Evolutionary conservation across 768 basidiomycete genomes (phyloP).

Genomic region (Boletus bicolor): DNA sequence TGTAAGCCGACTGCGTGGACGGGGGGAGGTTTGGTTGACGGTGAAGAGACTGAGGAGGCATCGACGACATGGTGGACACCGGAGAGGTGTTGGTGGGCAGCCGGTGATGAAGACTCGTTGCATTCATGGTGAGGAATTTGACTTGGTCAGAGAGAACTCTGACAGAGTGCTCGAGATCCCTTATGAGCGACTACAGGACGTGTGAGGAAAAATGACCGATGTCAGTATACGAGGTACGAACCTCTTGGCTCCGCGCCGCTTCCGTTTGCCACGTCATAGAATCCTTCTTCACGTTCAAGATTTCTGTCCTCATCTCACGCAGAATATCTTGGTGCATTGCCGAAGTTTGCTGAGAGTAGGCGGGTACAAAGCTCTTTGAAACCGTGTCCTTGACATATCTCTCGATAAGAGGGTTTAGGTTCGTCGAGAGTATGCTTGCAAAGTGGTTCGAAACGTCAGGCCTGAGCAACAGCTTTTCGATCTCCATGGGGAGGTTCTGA

Average conservation of each 20-base stretch:
- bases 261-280: conserved; percentile 80
- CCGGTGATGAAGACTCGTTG: conserved; percentile 37
- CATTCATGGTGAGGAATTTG: conserved; percentile 69
- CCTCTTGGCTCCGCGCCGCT: conserved; percentile 75
- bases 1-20: conserved; percentile 35
- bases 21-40: conserved; percentile 35
- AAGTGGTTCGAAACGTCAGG: conserved; percentile 77
- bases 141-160: conserved; percentile 76
- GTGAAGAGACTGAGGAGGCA: conserved; percentile 32
- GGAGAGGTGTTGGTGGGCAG: conserved; percentile 33
- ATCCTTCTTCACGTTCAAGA: conserved; percentile 76
- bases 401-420: conserved; percentile 73
- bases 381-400: conserved; percentile 80
- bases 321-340: conserved; percentile 78
- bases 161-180: conserved; percentile 79
- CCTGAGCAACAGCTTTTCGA: conserved; percentile 73
- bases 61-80: conserved; percentile 36
- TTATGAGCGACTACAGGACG: conserved; percentile 56
- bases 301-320: conserved; percentile 70
- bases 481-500: conserved; percentile 73
- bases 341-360: conserved; percentile 71
- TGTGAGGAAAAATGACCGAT: conserved; percentile 3
- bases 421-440: conserved; percentile 67
- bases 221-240: conserved; percentile 31
- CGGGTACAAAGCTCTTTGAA: conserved; percentile 68